Evolutionary conservation across 495 filamentous ascomycete genomes (phyloP).

Genomic region (Pyrenopolyporus hunteri): DNA sequence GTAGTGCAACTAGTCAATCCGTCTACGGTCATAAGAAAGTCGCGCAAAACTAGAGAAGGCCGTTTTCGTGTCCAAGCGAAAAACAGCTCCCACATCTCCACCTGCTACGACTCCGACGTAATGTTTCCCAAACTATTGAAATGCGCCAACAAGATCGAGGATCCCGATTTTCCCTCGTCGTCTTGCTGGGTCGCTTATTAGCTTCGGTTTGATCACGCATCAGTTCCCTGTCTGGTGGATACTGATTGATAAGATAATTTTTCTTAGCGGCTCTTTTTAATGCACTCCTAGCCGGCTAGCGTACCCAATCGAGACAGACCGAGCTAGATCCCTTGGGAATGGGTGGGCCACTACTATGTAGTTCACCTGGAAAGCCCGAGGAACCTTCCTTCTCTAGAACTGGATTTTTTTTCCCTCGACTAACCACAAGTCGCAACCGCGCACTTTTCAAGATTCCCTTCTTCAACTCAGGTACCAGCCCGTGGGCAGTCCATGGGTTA

Average conservation of each 20-base stretch:
- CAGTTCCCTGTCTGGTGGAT: slow-evolving; percentile 19
- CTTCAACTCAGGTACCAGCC: slow-evolving; percentile 29
- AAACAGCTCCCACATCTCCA: slow-evolving; percentile 12
- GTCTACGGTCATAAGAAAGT: slow-evolving; percentile 16
- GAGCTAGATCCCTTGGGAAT: background rate
- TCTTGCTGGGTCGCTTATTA: slow-evolving; percentile 11
- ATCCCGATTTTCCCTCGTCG: slow-evolving; percentile 11
- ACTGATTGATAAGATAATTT: slow-evolving; percentile 41
- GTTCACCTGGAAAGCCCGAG: slow-evolving; percentile 28
- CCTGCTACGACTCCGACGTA: slow-evolving; percentile 13
- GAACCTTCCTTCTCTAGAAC: slow-evolving; percentile 29
- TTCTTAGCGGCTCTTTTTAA: slow-evolving; percentile 17
- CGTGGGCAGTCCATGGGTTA: no score
- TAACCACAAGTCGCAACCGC: slow-evolving; percentile 4
- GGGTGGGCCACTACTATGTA: slow-evolving; percentile 1
- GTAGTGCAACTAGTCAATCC: background rate
- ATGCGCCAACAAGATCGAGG: slow-evolving; percentile 19
- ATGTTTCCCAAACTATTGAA: slow-evolving; percentile 14
- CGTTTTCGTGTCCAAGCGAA: slow-evolving; percentile 15
- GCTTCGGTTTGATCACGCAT: slow-evolving; percentile 18
- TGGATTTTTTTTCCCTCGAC: background rate
- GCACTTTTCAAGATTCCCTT: slow-evolving; percentile 12
- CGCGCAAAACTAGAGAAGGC: slow-evolving; percentile 11
- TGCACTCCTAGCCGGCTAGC: slow-evolving; percentile 19
- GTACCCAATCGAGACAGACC: slow-evolving; percentile 7